Conservation (phyloP, 2,329 filamentous ascomycete genomes). For the Penicillium sp. region DNA sequence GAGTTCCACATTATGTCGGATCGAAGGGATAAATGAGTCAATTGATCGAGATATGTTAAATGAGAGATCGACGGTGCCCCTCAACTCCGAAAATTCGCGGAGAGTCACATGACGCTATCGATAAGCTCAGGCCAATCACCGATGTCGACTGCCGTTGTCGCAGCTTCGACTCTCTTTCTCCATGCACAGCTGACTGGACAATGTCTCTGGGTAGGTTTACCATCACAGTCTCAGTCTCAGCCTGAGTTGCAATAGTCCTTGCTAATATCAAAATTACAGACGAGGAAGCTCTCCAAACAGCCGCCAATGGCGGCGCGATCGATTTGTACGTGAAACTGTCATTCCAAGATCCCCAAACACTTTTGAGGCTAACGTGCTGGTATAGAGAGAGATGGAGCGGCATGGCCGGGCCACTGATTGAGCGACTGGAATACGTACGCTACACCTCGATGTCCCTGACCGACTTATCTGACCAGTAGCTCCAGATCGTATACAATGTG, state of each 20-base stretch:
- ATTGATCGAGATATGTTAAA: conserved; percentile 2
- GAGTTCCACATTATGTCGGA: conserved; percentile 40
- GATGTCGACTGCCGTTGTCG: conserved; percentile 8
- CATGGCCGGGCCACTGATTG: conserved; percentile 64
- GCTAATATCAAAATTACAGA: conserved; percentile 32
- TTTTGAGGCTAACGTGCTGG: conserved; percentile 34
- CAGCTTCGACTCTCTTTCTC: conserved; percentile 18
- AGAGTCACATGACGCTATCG: conserved; percentile 24
- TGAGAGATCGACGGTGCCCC: conserved; percentile 22
- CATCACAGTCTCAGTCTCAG: neutral
- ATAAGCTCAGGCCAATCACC: conserved; percentile 26
- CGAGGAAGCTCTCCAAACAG: conserved; percentile 56
- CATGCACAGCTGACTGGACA: conserved; percentile 16
- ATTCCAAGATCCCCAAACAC: conserved; percentile 6
- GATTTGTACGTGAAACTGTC: conserved; percentile 51
- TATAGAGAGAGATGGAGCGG: conserved; percentile 67
- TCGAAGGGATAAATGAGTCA: conserved; percentile 6
- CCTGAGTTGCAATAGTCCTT: neutral
- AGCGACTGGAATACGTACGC: conserved; percentile 65
- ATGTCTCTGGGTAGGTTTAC: conserved; percentile 37
- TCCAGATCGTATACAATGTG: conserved; percentile 71
- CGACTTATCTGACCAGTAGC: conserved; percentile 7
- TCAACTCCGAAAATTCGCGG: conserved; percentile 27
- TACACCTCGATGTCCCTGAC: neutral
- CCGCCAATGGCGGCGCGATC: conserved; percentile 59